These are phyloP conservation scores for Fusarium xyrophilum DNA, from an alignment of 2,329 filamentous ascomycete genomes.

Conservation along the genomic window DNA sequence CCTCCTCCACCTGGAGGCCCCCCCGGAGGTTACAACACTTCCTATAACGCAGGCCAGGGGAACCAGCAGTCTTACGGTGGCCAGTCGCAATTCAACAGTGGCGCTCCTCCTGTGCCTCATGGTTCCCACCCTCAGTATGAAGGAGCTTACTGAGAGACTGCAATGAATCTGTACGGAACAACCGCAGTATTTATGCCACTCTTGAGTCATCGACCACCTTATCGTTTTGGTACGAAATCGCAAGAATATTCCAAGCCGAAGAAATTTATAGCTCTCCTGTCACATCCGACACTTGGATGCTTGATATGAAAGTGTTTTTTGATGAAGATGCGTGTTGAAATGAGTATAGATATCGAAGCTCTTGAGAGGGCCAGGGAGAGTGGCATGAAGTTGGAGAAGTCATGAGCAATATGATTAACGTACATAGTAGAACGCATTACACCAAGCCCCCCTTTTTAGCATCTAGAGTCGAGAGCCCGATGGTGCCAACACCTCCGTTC, in stretches of 20 bases:
- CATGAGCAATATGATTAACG: slow-evolving; percentile 35
- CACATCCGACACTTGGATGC: slow-evolving; percentile 15
- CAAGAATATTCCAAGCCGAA: slow-evolving; percentile 17
- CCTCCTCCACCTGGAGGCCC: slow-evolving; percentile 35
- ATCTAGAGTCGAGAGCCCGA: slow-evolving; percentile 23
- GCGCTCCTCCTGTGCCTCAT: slow-evolving; percentile 40
- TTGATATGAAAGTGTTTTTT: slow-evolving; percentile 16
- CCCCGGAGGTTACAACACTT: slow-evolving; percentile 42
- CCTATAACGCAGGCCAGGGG: slow-evolving; percentile 40
- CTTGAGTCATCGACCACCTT: slow-evolving; percentile 1
- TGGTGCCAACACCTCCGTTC: slow-evolving; percentile 12
- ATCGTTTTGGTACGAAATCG: slow-evolving; percentile 16
- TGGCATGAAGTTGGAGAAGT: slow-evolving; percentile 29
- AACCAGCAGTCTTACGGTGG: slow-evolving; percentile 43
- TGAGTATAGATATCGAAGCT: slow-evolving; percentile 25
- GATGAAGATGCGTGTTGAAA: slow-evolving; percentile 13
- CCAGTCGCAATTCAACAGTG: slow-evolving; percentile 40
- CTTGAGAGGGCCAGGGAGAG: slow-evolving; percentile 22
- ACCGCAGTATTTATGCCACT: slow-evolving; percentile 2
- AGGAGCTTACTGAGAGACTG: slow-evolving; percentile 33
- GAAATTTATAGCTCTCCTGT: slow-evolving; percentile 20
- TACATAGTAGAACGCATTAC: slow-evolving; percentile 44
- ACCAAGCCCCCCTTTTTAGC: slow-evolving; percentile 21
- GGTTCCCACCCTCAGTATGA: slow-evolving; percentile 46
- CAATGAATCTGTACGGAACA: background rate